Evolutionary conservation across 768 basidiomycete species (phyloP).

Genomic region (Lyophyllum shimeji): DNA sequence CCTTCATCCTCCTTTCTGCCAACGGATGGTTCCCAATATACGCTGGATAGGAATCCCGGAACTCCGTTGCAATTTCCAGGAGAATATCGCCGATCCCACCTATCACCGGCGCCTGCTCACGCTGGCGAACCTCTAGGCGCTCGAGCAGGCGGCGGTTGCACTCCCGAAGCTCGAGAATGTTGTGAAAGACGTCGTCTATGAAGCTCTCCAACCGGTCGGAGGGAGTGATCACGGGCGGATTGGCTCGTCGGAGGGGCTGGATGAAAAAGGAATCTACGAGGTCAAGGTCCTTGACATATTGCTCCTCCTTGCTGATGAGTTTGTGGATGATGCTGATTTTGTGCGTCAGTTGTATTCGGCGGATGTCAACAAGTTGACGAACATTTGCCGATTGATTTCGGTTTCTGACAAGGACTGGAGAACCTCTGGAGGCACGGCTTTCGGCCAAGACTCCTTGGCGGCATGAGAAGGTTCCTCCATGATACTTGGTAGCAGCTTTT

Average conservation of each 20-base stretch:
- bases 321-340: conserved; percentile 73
- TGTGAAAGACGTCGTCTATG: conserved; percentile 85
- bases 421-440: conserved; percentile 41
- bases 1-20: conserved; percentile 83
- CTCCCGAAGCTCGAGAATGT: conserved; percentile 80
- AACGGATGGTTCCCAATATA: conserved; percentile 86
- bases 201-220: conserved; percentile 69
- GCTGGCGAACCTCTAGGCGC: conserved; percentile 81
- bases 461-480: conserved; percentile 39
- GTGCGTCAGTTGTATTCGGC: neutral
- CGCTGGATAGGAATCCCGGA: conserved; percentile 78
- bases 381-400: conserved; percentile 85
- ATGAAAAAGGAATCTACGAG: conserved; percentile 71
- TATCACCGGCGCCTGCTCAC: conserved; percentile 81
- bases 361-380: neutral
- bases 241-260: conserved; percentile 44
- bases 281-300: conserved; percentile 87
- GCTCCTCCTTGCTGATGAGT: conserved; percentile 86
- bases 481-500: conserved; percentile 18
- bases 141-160: conserved; percentile 82
- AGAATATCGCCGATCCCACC: conserved; percentile 88
- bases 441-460: conserved; percentile 50
- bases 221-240: conserved; percentile 46
- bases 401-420: conserved; percentile 58
- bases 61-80: conserved; percentile 82